Base-by-base conservation (phyloP, 2,329 filamentous ascomycete species). In the Cryoendolithus antarcticus region DNA sequence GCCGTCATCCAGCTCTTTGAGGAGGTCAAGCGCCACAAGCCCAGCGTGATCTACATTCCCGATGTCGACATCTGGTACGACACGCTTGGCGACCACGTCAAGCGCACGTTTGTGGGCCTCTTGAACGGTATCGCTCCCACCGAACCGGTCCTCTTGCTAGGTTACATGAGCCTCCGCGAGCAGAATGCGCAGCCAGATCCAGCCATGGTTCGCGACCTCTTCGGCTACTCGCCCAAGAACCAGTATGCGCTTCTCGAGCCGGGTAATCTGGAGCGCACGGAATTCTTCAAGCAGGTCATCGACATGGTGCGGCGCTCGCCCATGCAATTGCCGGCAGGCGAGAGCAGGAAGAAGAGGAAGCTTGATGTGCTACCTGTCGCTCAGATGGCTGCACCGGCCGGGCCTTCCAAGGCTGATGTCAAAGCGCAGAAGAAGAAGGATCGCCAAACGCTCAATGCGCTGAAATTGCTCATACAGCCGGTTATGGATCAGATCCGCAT, bases 401-500 rank as follows among this genome's bases (percentile, higher is more conserved):
- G 65, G n/a, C 65, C 75, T 2, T 82, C 78, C 21, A 88, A 86
- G 56, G 82, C 82, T 40, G 84, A 95, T 54, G 71, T 83, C 43
- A 86, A 86, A 56, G 75, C 74, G 2, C 77, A 89, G 57, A 82
- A 82, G 61, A 82, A 86, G 61, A 75, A 76, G 45, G 93, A 98
- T 55, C 79, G 85, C 35, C 78, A 89, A 47, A 75, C 80, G 8
- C 70, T 96, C 39, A 95, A 96, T 57, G 67, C 81, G 42, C 67
- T 98, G 48, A 98, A 96, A 65, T 78, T 93, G 30, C 70, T 81
- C 38, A 77, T 98, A 39, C 88, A 95, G 60, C 86, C 85, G 2
- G 85, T 96, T 49, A 95, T 98, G 86, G 89, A 98, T 50, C 86
- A 95, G 62, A 85, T 98, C 56, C 91, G 93, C 59, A 71, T 72